Percentiles rank a stretch among this genome's conserved stretches.
Conservation (phyloP, 2,329 filamentous ascomycete species). For the Incumbomyces lentus region DNA sequence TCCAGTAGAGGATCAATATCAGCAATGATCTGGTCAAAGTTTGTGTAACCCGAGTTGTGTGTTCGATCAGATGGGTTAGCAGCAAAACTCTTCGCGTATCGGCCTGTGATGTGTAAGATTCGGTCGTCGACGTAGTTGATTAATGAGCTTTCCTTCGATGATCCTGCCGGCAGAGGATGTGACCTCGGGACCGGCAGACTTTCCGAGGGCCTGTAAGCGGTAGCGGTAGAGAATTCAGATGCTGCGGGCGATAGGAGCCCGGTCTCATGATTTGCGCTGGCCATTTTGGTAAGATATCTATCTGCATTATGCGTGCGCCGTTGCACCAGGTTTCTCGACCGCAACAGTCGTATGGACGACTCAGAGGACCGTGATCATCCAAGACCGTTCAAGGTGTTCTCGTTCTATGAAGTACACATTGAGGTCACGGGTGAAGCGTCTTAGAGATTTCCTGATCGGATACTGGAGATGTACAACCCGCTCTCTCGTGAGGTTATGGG, state of each 20-base stretch:
- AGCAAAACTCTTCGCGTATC: conserved; percentile 43
- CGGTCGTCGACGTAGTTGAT: conserved; percentile 48
- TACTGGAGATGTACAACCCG: too few species aligned
- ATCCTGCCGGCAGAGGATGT: conserved; percentile 45
- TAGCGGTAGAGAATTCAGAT: not conserved
- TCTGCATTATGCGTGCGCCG: too few species aligned
- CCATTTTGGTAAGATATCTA: not conserved
- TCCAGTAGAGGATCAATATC: conserved; percentile 69
- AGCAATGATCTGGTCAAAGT: conserved; percentile 58
- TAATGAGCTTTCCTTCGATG: conserved; percentile 47
- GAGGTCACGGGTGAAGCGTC: too few species aligned
- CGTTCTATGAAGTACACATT: too few species aligned
- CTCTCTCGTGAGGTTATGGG: too few species aligned
- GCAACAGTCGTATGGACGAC: too few species aligned
- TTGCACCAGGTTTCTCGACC: too few species aligned
- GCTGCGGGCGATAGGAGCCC: conserved; percentile 1
- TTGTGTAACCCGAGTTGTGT: conserved; percentile 44
- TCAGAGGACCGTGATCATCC: too few species aligned
- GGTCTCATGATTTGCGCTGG: not conserved
- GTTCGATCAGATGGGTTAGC: conserved; percentile 24
- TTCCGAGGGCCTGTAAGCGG: not conserved
- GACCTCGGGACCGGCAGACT: conserved; percentile 39
- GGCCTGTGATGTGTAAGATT: conserved; percentile 41
- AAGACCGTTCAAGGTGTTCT: too few species aligned
- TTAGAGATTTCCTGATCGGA: too few species aligned